Conservation (phyloP, 768 basidiomycete species). For the Mycena alexandri region DNA sequence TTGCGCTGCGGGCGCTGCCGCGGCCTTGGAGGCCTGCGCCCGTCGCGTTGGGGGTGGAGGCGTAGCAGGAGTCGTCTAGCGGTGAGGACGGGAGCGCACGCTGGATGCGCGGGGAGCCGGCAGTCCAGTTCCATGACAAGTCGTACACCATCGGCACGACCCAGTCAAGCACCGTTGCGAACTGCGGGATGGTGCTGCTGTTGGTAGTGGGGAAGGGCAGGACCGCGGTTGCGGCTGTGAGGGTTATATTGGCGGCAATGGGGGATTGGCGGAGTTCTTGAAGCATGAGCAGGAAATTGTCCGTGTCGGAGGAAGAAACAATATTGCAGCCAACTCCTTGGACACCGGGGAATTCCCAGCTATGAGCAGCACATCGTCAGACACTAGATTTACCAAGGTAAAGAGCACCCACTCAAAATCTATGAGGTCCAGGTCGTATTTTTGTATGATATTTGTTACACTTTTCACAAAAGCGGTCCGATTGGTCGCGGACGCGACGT, state of each 20-base stretch:
- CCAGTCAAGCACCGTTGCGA: constrained; percentile 74
- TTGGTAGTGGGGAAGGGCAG: constrained; percentile 62
- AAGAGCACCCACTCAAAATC: constrained; percentile 60
- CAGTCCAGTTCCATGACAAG: constrained; percentile 71
- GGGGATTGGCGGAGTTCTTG: constrained; percentile 73
- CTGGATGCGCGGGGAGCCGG: constrained; percentile 57
- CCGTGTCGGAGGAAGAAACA: constrained; percentile 71
- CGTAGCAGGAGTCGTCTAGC: constrained; percentile 78
- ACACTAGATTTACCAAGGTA: neutral
- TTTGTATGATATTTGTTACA: constrained; percentile 60
- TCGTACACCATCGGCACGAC: constrained; percentile 80
- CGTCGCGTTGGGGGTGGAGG: constrained; percentile 48
- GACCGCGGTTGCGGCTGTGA: constrained; percentile 63
- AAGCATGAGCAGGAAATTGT: constrained; percentile 86
- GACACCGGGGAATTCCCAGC: constrained; percentile 89
- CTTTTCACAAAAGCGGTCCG: constrained; percentile 75
- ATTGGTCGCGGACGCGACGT: constrained; percentile 69
- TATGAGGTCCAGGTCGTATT: constrained; percentile 72
- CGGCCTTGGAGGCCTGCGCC: constrained; percentile 56
- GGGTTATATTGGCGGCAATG: constrained; percentile 66
- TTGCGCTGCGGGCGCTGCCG: constrained; percentile 83
- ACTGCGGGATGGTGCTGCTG: constrained; percentile 78
- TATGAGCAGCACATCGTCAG: constrained; percentile 43
- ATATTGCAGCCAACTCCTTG: constrained; percentile 82
- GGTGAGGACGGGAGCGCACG: constrained; percentile 80